These are phyloP conservation scores for Sporisorium reilianum DNA, from an alignment of 1,284 basidiomycete genomes.

Conservation along the genomic window DNA sequence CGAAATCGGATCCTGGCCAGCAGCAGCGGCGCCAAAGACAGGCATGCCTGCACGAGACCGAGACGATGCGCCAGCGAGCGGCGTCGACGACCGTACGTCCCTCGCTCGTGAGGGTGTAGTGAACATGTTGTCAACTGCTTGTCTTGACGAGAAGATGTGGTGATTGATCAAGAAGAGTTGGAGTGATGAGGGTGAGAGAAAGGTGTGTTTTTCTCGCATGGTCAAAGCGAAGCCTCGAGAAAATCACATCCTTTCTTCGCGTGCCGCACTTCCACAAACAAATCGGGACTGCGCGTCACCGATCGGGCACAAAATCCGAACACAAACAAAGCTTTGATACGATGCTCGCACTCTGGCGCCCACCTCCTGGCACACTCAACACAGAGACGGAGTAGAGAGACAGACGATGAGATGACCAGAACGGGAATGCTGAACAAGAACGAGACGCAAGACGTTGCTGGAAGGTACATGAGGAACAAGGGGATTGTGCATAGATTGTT, in stretches of 20 bases:
- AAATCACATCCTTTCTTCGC: constrained; percentile 31
- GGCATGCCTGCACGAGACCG: constrained; percentile 45
- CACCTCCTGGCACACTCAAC: too few species aligned
- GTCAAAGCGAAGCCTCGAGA: constrained; percentile 36
- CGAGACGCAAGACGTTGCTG: background rate
- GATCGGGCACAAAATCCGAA: too few species aligned
- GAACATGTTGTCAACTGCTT: constrained; percentile 24
- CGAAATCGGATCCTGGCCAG: constrained; percentile 27
- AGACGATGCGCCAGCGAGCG: constrained; percentile 21
- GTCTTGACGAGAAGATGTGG: too few species aligned
- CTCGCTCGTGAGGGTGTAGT: constrained; percentile 42
- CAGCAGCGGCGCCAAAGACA: constrained; percentile 18
- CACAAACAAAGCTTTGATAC: too few species aligned
- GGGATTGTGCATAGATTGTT: background rate
- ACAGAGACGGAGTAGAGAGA: background rate
- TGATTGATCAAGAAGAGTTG: too few species aligned
- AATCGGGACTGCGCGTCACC: constrained; percentile 8
- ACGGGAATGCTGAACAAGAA: background rate
- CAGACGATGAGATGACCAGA: background rate
- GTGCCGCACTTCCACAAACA: constrained; percentile 3
- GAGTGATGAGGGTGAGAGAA: background rate
- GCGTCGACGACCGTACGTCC: constrained; percentile 38
- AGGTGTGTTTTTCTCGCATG: constrained; percentile 4
- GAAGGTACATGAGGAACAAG: constrained; percentile 3
- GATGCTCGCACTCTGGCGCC: too few species aligned